These are phyloP conservation scores for Leccinum aurantiacum DNA, from an alignment of 768 basidiomycete species.

Conservation along the genomic window DNA sequence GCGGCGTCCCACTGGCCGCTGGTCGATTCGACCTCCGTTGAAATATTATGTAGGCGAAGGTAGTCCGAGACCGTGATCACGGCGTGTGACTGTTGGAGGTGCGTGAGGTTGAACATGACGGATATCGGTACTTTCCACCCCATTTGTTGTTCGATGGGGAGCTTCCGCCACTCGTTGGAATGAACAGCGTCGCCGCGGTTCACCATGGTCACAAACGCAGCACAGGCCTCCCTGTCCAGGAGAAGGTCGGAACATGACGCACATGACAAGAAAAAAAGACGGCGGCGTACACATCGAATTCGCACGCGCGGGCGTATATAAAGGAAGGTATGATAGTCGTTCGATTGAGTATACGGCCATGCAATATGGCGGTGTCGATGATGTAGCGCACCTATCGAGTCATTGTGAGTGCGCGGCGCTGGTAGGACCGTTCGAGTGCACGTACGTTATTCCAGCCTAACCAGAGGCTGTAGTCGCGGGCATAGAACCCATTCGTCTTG, in stretches of 20 bases:
- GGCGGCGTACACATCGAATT: slow-evolving; percentile 32
- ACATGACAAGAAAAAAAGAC: neutral
- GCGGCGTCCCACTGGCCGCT: slow-evolving; percentile 40
- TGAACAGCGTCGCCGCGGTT: slow-evolving; percentile 43
- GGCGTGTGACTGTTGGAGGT: slow-evolving; percentile 36
- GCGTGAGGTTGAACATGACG: slow-evolving; percentile 45
- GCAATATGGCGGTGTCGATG: slow-evolving; percentile 44
- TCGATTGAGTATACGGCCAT: slow-evolving; percentile 43
- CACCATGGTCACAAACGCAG: slow-evolving; percentile 44
- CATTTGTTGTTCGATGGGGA: slow-evolving; percentile 39
- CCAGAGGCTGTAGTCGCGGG: slow-evolving; percentile 46
- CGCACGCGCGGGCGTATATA: slow-evolving; percentile 48
- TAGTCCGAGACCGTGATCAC: slow-evolving; percentile 44
- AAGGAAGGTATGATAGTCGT: slow-evolving; percentile 46
- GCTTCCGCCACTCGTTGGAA: slow-evolving; percentile 39
- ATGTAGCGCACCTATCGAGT: slow-evolving; percentile 47
- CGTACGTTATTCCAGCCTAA: slow-evolving; percentile 52
- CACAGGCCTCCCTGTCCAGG: slow-evolving; percentile 33
- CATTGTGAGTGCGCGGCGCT: neutral
- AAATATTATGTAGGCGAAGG: slow-evolving; percentile 40
- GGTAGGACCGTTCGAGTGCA: neutral
- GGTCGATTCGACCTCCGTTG: slow-evolving; percentile 33
- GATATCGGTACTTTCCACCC: slow-evolving; percentile 36
- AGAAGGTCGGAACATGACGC: neutral
- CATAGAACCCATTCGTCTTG: slow-evolving; percentile 44